phyloP scores from a whole-genome alignment of 352 stramenopile genomes.

The Pythium aphanidermatum region DNA sequence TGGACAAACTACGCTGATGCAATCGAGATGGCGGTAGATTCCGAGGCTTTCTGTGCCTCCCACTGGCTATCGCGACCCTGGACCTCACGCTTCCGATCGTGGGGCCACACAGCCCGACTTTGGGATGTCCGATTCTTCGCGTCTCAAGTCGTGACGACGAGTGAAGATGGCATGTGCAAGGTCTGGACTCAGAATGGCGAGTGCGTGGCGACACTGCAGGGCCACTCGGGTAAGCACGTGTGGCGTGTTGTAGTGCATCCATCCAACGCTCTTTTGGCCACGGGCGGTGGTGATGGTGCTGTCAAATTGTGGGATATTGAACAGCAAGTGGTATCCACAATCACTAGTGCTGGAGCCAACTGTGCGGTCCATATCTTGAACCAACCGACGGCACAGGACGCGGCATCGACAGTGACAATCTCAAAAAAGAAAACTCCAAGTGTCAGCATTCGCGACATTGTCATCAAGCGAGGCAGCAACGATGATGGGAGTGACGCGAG shows the following conservation, averaged over 20 bases:
- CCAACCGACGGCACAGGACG: neutral
- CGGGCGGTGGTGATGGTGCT: conserved; percentile 68
- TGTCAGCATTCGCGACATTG: conserved; percentile 20
- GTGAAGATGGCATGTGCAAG: conserved; percentile 75
- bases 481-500: conserved; percentile 1
- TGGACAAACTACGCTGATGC: conserved; percentile 41
- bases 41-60: neutral
- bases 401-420: neutral
- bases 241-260: conserved; percentile 72
- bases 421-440: conserved; percentile 18
- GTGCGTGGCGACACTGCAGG: conserved; percentile 67
- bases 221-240: conserved; percentile 69
- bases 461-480: conserved; percentile 1
- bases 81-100: conserved; percentile 56
- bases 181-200: conserved; percentile 55
- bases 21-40: conserved; percentile 10
- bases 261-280: conserved; percentile 35
- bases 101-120: conserved; percentile 76
- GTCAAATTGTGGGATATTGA: conserved; percentile 76
- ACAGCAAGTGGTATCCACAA: conserved; percentile 47
- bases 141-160: conserved; percentile 44
- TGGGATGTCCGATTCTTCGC: conserved; percentile 81
- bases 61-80: conserved; percentile 21
- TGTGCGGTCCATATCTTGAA: conserved; percentile 6
- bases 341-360: conserved; percentile 6